Evolutionary conservation across 345 rosid genomes (phyloP), one percentile per base, ranked within the genome.

Genomic region (Noccaea bulbosa): DNA sequence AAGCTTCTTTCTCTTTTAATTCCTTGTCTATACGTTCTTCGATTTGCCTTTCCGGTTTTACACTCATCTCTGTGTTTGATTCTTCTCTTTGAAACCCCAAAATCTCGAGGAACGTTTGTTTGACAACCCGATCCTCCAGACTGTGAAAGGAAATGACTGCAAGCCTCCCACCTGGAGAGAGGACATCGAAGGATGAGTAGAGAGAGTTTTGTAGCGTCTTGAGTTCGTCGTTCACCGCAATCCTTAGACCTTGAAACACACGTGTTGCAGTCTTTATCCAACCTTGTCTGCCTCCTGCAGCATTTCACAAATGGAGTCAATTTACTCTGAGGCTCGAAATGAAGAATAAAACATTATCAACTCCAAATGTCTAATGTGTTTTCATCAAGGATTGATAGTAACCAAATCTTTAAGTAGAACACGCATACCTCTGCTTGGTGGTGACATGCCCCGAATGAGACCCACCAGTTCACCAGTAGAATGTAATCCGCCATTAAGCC

Each of bases 181-280:
- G 97, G 74, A 92, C 86, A 35, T 84, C 91, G 17, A 88, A 93
- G 55, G 86, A 81, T 57, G 85, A 81, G 71, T 80, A 64, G 30
- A 87, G 89, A 12, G 98, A 76, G 68, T 84, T 80, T 74, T 87
- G 86, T 62, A 93, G 81, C 2, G 91, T 83, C 68, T 79, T 84
- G 22, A 93, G 97, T 75, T 93, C 98, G 75, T 93, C 94, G 37
- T 93, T 93, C 38, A 93, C 98, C 35, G 97, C 96, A 20, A 90
- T 93, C 72, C 98, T 81, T 52, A 93, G 83, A 22, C 96, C 94
- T 76, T 93, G 98, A 62, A 91, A 93, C 61, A 91, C 97, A 50
- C 96, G 82, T 30, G 92, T 88, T 35, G 98, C 98, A n/a, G 96
- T 89, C 78, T 93, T 91, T 76, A 93, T 82, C 97, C 96, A 93